Evolutionary conservation across 257 asterid species (phyloP), one percentile per base, ranked within the genome.

Genomic region (Scutellaria baicalensis): DNA sequence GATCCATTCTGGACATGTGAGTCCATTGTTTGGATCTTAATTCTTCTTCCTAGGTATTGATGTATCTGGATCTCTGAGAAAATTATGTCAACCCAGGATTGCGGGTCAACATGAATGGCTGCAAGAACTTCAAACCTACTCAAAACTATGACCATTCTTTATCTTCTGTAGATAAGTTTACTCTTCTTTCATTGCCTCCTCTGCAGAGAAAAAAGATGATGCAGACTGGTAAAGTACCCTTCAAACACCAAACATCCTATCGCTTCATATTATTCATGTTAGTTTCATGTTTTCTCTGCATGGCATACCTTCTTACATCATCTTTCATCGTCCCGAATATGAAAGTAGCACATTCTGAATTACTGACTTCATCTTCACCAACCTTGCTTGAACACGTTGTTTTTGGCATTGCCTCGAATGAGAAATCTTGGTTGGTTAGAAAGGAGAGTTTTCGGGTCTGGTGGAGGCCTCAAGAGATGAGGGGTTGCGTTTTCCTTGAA

Each of bases 401-500:
- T 23, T 89, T 92, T 17, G 97, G 94, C 38, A 88, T 92, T 27
- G 90, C 94, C 62, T 92, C 98, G 8, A 83, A 73, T 3, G 70
- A 77, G 45, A 69, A 63, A 1, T 71, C 96, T 0, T 92, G 98
- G 96, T 21, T 9, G 38, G 78, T 6, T 10, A 75, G 91, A 45
- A 86, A 86, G 54, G 80, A 82, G 23, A 88, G 82, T 23, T 88
- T 85, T 0, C 78, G 72, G 59, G 77, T 84, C 14, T 92, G 98
- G 98, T 92, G 98, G 98, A 80, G 81, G 61, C 87, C 96, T 3
- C 40, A 77, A 6, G 69, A 35, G 18, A 89, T 79, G 95, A 82
- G 78, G 78, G 97, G 98, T 1, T 89, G 97, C 70, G 89, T 86
- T 33, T 92, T 92, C 72, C 83, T 92, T 4, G 98, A 92, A 11